Evolutionary conservation across 176 grass and related monocot species (phyloP).

Genomic region (Hsuehochloa calcarea): DNA sequence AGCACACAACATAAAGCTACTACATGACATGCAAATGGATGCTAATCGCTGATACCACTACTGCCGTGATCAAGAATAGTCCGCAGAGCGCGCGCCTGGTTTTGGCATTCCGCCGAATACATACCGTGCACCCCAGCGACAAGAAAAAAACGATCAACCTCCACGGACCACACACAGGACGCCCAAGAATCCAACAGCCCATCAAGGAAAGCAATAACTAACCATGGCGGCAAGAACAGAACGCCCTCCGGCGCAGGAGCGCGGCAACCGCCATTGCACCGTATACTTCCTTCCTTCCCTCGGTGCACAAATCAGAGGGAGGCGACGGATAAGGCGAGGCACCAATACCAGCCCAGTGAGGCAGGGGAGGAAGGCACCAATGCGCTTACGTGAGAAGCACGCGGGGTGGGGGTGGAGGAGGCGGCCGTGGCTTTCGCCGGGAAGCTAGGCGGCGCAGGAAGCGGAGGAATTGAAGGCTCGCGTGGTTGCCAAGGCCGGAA

Average conservation of each 20-base stretch:
- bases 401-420: neutral
- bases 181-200: neutral
- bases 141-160: neutral
- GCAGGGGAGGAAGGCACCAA: neutral
- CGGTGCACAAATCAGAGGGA: neutral
- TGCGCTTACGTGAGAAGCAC: conserved; percentile 7
- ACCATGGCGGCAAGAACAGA: conserved; percentile 25
- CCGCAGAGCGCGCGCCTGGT: neutral
- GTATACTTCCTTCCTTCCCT: neutral
- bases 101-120: conserved; percentile 40
- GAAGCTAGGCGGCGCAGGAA: conserved; percentile 20
- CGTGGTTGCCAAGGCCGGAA: conserved; percentile 41
- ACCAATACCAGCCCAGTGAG: neutral
- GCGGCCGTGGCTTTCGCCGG: conserved; percentile 37
- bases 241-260: conserved; percentile 32
- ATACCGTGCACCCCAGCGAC: neutral
- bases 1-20: neutral
- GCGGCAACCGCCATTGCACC: conserved; percentile 35
- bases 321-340: neutral
- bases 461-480: conserved; percentile 8
- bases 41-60: neutral
- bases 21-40: neutral
- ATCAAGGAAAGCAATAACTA: neutral
- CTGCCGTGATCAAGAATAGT: neutral
- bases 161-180: neutral